Base-by-base conservation (phyloP, 2,329 filamentous ascomycete genomes). In the Simplicillium sp. region DNA sequence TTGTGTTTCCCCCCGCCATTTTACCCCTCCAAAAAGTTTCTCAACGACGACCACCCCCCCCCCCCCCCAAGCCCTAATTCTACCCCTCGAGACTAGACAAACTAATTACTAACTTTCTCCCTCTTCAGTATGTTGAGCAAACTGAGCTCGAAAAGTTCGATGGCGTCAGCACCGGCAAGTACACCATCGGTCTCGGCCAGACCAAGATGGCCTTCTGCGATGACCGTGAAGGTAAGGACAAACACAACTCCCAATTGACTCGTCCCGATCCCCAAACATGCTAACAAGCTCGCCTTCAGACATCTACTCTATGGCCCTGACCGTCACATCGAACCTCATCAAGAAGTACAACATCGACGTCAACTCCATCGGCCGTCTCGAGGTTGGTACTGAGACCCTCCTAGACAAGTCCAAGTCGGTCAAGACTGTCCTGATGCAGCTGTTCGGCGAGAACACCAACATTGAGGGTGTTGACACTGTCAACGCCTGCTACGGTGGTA, bases 201-300 rank as follows among this genome's bases (percentile, higher is more conserved):
- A 90, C 84, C 60, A 87, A 85, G 70, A 92, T 92, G 86, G 82
- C 80, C 72, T 92, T 92, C 69, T 90, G 86, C 63, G 86, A 92
- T 66, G 86, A 92, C 59, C 80, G 84, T 59, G 86, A 92, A 71
- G 85, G 85, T 88, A 62, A 64, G 15, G n/a, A 17, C 3, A 28
- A 17, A 38, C 25, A 41, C 20, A 14, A 36, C 28, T 7, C 13
- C 15, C 37, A 28, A n/a, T 17, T 25, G 14, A 33, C 36, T 12
- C 40, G 32, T 14, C 9, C 34, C 25, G 7, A 32, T 13, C 29
- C 29, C 8, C 7, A 46, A 42, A 33, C 44, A 41, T 41, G 47
- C 46, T 51, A 48, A 50, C 48, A 39, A 45, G 36, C 33, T 42
- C 25, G 38, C 17, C 40, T 39, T 38, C 44, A 90, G 86, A 92